These are phyloP conservation scores for Corynascus novoguineensis DNA, from an alignment of 495 filamentous ascomycete genomes.

Conservation along the genomic window DNA sequence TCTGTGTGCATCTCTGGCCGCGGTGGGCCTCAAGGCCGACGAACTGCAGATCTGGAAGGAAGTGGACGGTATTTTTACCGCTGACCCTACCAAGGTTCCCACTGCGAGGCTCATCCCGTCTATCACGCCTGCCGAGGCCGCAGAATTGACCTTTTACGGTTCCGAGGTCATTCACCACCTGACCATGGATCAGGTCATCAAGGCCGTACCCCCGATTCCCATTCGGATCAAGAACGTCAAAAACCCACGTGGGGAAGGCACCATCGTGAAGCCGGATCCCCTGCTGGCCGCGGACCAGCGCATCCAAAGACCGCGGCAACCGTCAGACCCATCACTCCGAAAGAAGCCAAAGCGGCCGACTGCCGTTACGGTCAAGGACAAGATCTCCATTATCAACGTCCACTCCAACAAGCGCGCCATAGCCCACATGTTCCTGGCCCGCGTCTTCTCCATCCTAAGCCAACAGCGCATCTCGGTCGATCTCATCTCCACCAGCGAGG, in stretches of 20 bases:
- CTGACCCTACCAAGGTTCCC: slow-evolving; percentile 81
- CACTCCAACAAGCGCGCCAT: slow-evolving; percentile 78
- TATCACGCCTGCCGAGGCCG: slow-evolving; percentile 83
- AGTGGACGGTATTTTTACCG: slow-evolving; percentile 86
- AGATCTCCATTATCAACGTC: slow-evolving; percentile 89
- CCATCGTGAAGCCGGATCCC: slow-evolving; percentile 66
- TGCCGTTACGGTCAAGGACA: slow-evolving; percentile 91
- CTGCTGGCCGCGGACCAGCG: slow-evolving; percentile 42
- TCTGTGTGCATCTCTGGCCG: slow-evolving; percentile 76
- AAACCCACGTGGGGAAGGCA: slow-evolving; percentile 82
- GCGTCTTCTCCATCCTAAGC: slow-evolving; percentile 82
- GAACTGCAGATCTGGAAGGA: slow-evolving; percentile 94
- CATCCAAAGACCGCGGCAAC: slow-evolving; percentile 38
- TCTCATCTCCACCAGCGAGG: slow-evolving; percentile 87
- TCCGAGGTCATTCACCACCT: slow-evolving; percentile 96
- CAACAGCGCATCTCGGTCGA: slow-evolving; percentile 77
- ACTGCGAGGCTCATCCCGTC: slow-evolving; percentile 68
- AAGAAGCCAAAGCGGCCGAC: slow-evolving; percentile 58
- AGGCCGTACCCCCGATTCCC: slow-evolving; percentile 71
- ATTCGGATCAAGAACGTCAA: slow-evolving; percentile 99
- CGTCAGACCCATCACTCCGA: slow-evolving; percentile 38
- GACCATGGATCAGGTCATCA: slow-evolving; percentile 98
- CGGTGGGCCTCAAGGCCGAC: slow-evolving; percentile 68
- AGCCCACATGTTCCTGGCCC: slow-evolving; percentile 83
- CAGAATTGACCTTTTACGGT: slow-evolving; percentile 88